These are phyloP conservation scores for Penicillium griseofulvum DNA, from an alignment of 2,329 filamentous ascomycete genomes.

Conservation along the genomic window DNA sequence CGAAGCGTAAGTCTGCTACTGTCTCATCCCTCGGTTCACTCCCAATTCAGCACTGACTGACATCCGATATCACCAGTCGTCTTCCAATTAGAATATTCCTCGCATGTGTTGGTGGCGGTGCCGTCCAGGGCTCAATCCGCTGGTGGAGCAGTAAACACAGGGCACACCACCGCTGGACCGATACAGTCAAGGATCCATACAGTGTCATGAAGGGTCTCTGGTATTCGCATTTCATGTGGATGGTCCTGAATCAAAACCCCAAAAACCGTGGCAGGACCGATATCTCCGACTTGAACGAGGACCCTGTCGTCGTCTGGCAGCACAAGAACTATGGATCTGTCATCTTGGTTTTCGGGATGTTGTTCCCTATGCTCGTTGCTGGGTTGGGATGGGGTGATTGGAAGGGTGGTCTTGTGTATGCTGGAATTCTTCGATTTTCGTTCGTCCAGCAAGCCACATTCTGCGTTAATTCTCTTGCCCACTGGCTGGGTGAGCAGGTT, in stretches of 20 bases:
- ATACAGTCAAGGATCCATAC: conserved; percentile 84
- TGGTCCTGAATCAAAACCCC: conserved; percentile 76
- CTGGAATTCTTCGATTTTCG: conserved; percentile 75
- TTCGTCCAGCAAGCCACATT: conserved; percentile 85
- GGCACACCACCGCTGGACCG: conserved; percentile 82
- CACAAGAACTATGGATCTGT: conserved; percentile 77
- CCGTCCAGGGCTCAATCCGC: conserved; percentile 76
- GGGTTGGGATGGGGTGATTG: conserved; percentile 75
- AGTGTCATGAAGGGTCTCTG: conserved; percentile 80
- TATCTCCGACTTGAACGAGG: conserved; percentile 79
- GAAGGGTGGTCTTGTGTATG: conserved; percentile 75
- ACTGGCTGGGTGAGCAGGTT: conserved; percentile 77
- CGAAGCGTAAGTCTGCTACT: conserved; percentile 35
- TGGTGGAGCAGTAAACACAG: conserved; percentile 84
- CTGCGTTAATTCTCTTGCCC: conserved; percentile 83
- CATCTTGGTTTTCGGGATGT: conserved; percentile 68
- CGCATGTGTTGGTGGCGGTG: conserved; percentile 72
- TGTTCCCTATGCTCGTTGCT: conserved; percentile 70
- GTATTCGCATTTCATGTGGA: conserved; percentile 80
- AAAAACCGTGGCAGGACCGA: conserved; percentile 80
- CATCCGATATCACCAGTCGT: conserved; percentile 50
- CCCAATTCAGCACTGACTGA: background rate
- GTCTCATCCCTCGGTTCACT: background rate
- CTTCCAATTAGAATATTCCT: conserved; percentile 73
- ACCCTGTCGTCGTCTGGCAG: conserved; percentile 77